A percentile compares a stretch with the other conserved stretches of the same genome.
phyloP scores from a whole-genome alignment of 2,329 filamentous ascomycete genomes.

The Apiospora saccharicola region DNA sequence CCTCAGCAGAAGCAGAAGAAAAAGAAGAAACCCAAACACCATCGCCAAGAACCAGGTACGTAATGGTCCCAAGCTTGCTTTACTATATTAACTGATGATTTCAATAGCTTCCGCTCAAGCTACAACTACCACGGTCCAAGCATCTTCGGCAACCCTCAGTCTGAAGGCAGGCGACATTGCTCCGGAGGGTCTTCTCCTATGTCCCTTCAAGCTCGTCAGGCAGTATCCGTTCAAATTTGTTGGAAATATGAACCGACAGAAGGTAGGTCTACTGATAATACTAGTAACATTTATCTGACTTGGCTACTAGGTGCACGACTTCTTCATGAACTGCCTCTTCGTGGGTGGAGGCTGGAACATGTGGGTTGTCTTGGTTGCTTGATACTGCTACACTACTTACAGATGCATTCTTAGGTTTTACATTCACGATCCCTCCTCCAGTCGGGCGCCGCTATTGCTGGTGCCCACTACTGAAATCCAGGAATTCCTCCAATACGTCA shows the following conservation, averaged over 20 bases:
- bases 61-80: neutral
- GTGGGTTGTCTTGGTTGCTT: conserved; percentile 57
- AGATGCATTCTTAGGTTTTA: conserved; percentile 67
- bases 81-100: neutral
- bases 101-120: neutral
- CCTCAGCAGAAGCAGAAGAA: neutral
- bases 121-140: neutral
- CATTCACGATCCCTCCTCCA: conserved; percentile 26
- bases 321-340: conserved; percentile 66
- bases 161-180: conserved; percentile 40
- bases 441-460: conserved; percentile 65
- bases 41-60: neutral
- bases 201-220: conserved; percentile 60
- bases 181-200: conserved; percentile 45
- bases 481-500: conserved; percentile 70
- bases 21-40: neutral
- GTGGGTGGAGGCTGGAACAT: conserved; percentile 75
- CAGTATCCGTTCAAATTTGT: conserved; percentile 68
- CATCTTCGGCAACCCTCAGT: conserved; percentile 20
- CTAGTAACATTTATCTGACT: too few species aligned
- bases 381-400: neutral
- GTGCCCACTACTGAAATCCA: conserved; percentile 73
- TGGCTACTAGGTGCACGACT: conserved; percentile 47
- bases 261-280: too few species aligned
- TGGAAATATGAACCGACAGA: conserved; percentile 58